A percentile compares a stretch with the other conserved stretches of the same genome.
Evolutionary conservation across 2,329 filamentous ascomycete genomes (phyloP).

Genomic region (Macrophomina tecta): DNA sequence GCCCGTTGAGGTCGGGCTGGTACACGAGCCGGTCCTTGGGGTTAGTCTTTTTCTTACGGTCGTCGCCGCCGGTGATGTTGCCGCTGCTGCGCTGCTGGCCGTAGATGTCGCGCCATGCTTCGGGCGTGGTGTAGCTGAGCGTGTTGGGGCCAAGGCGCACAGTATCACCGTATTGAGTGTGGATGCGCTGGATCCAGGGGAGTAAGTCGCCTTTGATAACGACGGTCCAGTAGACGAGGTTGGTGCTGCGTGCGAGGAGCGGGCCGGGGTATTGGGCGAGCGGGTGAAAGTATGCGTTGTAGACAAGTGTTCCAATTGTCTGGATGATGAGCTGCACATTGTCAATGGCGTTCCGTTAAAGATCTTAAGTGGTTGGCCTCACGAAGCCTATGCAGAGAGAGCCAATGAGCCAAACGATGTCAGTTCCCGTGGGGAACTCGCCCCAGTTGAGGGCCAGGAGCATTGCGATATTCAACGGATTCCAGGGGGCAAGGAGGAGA

Average conservation of each 20-base stretch:
- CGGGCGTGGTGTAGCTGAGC: conserved; percentile 19
- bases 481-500: too few relatives aligned
- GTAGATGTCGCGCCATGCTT: conserved; percentile 30
- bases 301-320: background rate
- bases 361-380: background rate
- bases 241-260: background rate
- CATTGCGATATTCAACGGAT: too few relatives aligned
- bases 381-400: background rate
- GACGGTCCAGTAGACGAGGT: background rate
- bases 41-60: background rate
- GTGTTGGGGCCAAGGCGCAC: conserved; percentile 27
- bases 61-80: too few relatives aligned
- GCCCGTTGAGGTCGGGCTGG: conserved; percentile 37
- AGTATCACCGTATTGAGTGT: conserved; percentile 17
- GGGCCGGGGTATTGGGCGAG: conserved; percentile 28
- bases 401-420: background rate
- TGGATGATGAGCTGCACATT: background rate
- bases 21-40: conserved; percentile 30
- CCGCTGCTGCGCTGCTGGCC: conserved; percentile 24
- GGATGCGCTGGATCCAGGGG: background rate
- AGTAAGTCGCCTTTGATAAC: background rate
- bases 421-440: background rate
- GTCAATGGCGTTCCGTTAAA: too few relatives aligned
- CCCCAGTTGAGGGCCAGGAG: too few relatives aligned
- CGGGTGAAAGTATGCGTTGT: conserved; percentile 26